phyloP scores from a whole-genome alignment of 139 green algal genomes.

The Coccomyxa sp. region DNA sequence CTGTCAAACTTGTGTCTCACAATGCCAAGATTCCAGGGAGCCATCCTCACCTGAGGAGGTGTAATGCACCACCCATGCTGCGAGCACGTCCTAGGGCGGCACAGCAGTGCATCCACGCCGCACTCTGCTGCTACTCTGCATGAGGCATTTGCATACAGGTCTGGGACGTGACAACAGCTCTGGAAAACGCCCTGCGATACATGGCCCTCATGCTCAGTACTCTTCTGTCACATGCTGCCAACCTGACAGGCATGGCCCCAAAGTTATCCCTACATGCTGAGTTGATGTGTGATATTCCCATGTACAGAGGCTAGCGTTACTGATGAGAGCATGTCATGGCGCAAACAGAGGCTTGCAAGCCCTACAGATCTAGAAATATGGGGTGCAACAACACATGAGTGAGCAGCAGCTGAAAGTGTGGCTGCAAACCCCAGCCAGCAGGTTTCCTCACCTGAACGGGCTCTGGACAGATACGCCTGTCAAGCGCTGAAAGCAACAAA shows the following conservation, averaged over 20 bases:
- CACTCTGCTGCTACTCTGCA: slow-evolving; percentile 4
- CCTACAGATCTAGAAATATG: too few species aligned
- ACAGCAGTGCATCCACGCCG: slow-evolving; percentile 5
- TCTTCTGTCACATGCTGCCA: not conserved
- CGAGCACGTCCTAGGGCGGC: not conserved
- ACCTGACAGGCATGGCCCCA: not conserved
- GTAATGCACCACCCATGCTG: not conserved
- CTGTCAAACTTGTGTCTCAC: not conserved
- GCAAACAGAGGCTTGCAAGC: not conserved
- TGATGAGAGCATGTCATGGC: not conserved
- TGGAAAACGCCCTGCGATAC: not conserved
- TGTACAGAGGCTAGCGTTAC: not conserved
- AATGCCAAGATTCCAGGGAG: not conserved
- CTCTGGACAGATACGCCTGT: too few species aligned
- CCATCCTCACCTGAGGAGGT: not conserved
- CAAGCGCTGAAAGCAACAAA: too few species aligned
- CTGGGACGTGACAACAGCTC: slow-evolving; percentile 8
- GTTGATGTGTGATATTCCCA: too few species aligned
- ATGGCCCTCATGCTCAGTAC: not conserved
- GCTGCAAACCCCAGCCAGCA: too few species aligned
- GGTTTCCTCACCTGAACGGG: too few species aligned
- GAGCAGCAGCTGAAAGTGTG: too few species aligned
- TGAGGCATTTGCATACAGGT: not conserved
- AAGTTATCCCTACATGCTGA: too few species aligned
- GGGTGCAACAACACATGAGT: too few species aligned